These are phyloP conservation scores for Dianthus caryophyllus DNA, from an alignment of 148 eudicot genomes.

Conservation along the genomic window DNA sequence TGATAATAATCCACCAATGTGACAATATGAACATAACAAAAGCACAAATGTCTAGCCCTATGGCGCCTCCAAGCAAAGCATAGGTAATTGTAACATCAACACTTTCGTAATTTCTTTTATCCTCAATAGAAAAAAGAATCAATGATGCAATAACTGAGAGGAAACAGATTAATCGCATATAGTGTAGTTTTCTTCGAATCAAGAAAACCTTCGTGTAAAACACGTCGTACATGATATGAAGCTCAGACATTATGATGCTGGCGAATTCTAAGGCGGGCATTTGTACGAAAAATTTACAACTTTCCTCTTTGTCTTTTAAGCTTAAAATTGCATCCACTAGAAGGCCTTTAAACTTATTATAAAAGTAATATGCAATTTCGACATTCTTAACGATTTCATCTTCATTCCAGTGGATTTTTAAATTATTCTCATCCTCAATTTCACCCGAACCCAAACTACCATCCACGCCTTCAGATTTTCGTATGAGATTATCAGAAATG, in stretches of 20 bases:
- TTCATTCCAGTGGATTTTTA: neutral
- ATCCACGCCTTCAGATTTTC: no score
- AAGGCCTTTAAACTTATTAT: slow-evolving; percentile 23
- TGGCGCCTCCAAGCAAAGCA: slow-evolving; percentile 31
- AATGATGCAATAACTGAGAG: slow-evolving; percentile 7
- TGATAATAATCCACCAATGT: slow-evolving; percentile 20
- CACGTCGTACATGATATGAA: slow-evolving; percentile 31
- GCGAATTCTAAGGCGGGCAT: slow-evolving; percentile 5
- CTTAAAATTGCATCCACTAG: slow-evolving; percentile 24
- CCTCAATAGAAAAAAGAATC: slow-evolving; percentile 9
- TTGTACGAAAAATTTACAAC: slow-evolving; percentile 12
- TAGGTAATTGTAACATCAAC: slow-evolving; percentile 20
- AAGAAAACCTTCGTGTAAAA: slow-evolving; percentile 32
- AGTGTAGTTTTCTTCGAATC: neutral
- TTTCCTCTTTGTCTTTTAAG: slow-evolving; percentile 17
- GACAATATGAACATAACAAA: slow-evolving; percentile 18
- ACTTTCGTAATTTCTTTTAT: slow-evolving; percentile 14
- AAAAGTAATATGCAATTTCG: slow-evolving; percentile 10
- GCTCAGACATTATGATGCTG: slow-evolving; percentile 21
- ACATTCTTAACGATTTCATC: neutral
- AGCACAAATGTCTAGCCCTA: slow-evolving; percentile 18
- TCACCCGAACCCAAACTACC: neutral
- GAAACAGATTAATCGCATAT: slow-evolving; percentile 1
- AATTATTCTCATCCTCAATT: no score
- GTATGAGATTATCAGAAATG: neutral